Conservation (phyloP, 352 stramenopile genomes). For the Blastocystis sp. region DNA sequence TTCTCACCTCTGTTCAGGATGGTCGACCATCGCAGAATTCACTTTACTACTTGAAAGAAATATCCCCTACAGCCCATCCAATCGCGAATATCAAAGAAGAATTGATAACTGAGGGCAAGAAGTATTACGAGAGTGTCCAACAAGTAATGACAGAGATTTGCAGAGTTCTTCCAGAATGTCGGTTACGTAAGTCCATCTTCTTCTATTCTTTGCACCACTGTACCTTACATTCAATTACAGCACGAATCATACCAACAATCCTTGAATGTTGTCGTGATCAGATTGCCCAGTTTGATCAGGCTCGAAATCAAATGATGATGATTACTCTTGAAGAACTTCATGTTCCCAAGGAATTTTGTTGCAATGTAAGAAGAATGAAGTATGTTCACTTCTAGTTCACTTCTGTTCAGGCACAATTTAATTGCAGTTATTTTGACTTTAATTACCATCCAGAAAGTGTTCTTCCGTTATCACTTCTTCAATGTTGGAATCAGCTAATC, state of each 20-base stretch:
- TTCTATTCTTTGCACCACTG: slow-evolving; percentile 22
- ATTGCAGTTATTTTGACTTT: slow-evolving; percentile 54
- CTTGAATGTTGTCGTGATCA: not conserved
- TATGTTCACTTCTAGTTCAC: slow-evolving; percentile 12
- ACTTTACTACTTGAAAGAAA: not conserved
- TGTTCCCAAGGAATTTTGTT: not conserved
- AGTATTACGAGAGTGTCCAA: not conserved
- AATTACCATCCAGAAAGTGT: slow-evolving; percentile 51
- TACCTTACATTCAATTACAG: not conserved
- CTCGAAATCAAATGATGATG: not conserved
- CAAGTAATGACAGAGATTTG: not conserved
- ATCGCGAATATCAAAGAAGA: not conserved
- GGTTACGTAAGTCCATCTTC: not conserved
- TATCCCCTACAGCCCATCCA: not conserved
- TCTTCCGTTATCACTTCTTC: slow-evolving; percentile 46
- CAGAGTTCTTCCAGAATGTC: not conserved
- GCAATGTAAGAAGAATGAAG: not conserved
- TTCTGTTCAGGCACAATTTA: slow-evolving; percentile 12
- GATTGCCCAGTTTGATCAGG: not conserved
- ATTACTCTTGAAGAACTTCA: slow-evolving; percentile 19
- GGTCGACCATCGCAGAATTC: not conserved
- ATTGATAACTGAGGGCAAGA: not conserved
- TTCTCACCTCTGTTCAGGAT: not conserved
- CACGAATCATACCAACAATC: not conserved
- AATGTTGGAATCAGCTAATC: slow-evolving; percentile 51